These are phyloP conservation scores for Testicularia cyperi DNA, from an alignment of 1,284 basidiomycete genomes.

Conservation along the genomic window DNA sequence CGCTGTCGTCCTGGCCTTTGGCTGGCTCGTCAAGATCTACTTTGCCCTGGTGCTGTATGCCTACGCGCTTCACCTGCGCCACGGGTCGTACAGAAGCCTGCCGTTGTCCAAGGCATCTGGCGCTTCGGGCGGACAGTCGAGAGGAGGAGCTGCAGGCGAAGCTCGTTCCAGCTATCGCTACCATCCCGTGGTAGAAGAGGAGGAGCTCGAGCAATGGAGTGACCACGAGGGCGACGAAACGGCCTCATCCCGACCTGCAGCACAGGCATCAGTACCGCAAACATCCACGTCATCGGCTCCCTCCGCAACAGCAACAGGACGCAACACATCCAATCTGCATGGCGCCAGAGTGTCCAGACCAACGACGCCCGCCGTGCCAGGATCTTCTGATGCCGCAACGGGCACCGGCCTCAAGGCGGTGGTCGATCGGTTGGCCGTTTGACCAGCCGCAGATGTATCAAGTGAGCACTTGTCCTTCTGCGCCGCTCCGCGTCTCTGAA, in stretches of 20 bases:
- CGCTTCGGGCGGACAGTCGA: slow-evolving; percentile 63
- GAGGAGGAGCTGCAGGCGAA: slow-evolving; percentile 30
- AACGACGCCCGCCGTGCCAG: not conserved
- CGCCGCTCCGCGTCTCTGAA: no score
- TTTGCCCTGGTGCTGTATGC: slow-evolving; percentile 89
- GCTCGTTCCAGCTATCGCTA: slow-evolving; percentile 34
- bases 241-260: not conserved
- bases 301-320: not conserved
- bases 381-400: not conserved
- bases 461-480: no score
- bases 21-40: slow-evolving; percentile 93
- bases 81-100: slow-evolving; percentile 82
- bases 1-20: slow-evolving; percentile 73
- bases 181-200: slow-evolving; percentile 39
- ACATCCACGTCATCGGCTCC: not conserved
- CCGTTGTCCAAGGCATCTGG: slow-evolving; percentile 66
- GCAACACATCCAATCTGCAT: not conserved
- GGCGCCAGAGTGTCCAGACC: no score
- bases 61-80: slow-evolving; percentile 87
- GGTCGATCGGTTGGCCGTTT: slow-evolving; percentile 26
- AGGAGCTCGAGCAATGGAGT: slow-evolving; percentile 44
- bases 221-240: slow-evolving; percentile 41
- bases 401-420: slow-evolving; percentile 2
- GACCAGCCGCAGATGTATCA: no score
- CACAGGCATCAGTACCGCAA: not conserved